Conservation (phyloP, 2,329 filamentous ascomycete genomes). For the Thielaviopsis euricoi region DNA sequence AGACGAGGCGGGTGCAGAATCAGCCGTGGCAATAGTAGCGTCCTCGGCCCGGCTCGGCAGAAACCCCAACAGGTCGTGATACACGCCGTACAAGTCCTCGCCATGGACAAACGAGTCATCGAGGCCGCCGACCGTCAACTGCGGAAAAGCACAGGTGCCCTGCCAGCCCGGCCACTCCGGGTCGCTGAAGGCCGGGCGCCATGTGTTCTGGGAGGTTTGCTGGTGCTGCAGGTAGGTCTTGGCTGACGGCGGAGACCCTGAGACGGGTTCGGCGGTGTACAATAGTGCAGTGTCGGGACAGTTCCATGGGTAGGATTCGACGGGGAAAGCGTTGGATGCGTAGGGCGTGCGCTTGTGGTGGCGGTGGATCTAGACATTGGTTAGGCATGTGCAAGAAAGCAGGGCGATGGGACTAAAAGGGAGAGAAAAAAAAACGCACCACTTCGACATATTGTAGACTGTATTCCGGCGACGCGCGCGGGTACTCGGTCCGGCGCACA, state of each 20-base stretch:
- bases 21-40: too few species aligned
- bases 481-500: conserved; percentile 51
- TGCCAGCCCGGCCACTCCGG: conserved; percentile 36
- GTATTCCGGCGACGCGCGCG: conserved; percentile 35
- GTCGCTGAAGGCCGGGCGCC: conserved; percentile 27
- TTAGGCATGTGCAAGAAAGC: conserved; percentile 4
- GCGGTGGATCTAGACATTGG: conserved; percentile 41
- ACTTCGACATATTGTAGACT: conserved; percentile 61
- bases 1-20: too few species aligned
- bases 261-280: conserved; percentile 46
- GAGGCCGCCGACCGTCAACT: conserved; percentile 56
- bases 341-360: conserved; percentile 80
- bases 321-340: conserved; percentile 57
- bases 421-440: conserved; percentile 25
- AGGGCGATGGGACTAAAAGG: neutral
- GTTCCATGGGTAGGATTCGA: conserved; percentile 56
- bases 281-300: conserved; percentile 56
- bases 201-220: conserved; percentile 47
- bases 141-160: conserved; percentile 65
- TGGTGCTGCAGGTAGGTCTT: conserved; percentile 49
- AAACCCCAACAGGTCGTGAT: conserved; percentile 51
- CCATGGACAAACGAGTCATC: conserved; percentile 64
- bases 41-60: conserved; percentile 29
- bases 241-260: conserved; percentile 20
- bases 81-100: conserved; percentile 59